Evolutionary conservation across 371 early-diverging fungal genomes (phyloP).

Genomic region (Amoeboradix gromovi): DNA sequence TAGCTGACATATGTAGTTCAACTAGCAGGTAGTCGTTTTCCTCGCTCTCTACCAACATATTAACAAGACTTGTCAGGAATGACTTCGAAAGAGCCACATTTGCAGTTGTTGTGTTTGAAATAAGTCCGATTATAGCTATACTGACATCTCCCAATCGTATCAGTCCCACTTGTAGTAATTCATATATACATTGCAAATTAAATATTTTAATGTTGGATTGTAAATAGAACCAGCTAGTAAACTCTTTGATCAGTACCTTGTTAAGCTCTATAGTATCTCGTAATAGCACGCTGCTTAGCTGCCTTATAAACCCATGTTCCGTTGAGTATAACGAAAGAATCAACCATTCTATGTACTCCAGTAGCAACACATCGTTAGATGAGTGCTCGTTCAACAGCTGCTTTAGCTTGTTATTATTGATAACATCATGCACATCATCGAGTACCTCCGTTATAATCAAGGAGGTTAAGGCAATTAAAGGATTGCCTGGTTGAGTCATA

Average conservation of each 20-base stretch:
- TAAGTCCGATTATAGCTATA: constrained; percentile 44
- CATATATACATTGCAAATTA: constrained; percentile 47
- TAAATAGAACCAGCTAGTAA: constrained; percentile 41
- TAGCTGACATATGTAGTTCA: neutral
- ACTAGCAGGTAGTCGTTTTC: neutral
- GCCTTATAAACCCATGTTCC: constrained; percentile 37
- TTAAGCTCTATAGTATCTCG: constrained; percentile 48
- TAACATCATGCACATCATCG: neutral
- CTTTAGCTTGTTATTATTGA: neutral
- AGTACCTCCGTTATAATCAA: neutral
- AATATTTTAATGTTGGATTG: constrained; percentile 28
- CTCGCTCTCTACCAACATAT: too few species aligned
- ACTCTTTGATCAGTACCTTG: constrained; percentile 39
- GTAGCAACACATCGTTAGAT: neutral
- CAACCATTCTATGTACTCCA: neutral
- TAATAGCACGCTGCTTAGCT: constrained; percentile 46
- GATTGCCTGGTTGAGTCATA: neutral
- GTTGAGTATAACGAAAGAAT: constrained; percentile 25
- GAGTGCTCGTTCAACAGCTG: neutral
- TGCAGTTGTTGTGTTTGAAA: constrained; percentile 30
- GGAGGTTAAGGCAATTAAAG: neutral
- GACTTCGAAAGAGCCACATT: constrained; percentile 51
- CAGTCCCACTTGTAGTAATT: constrained; percentile 42
- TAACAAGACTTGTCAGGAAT: constrained; percentile 27
- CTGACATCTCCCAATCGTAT: constrained; percentile 49